Evolutionary conservation across 116 monocot genomes (phyloP).

Genomic region (Papilionanthe hybrid): DNA sequence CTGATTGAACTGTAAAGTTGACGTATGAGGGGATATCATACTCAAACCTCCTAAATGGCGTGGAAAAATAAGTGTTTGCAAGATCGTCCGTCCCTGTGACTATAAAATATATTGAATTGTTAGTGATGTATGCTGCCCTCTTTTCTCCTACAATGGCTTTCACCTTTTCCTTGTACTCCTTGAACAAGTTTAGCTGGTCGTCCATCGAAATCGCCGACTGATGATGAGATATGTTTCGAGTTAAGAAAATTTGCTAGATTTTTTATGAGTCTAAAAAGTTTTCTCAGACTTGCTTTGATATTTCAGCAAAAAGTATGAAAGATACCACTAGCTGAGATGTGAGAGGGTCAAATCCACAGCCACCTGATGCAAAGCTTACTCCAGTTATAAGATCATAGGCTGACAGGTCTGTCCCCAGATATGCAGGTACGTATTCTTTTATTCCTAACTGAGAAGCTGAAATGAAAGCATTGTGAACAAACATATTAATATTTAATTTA

Average conservation of each 20-base stretch:
- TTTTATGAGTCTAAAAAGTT: background rate
- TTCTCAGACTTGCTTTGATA: background rate
- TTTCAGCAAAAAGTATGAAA: background rate
- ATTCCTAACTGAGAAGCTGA: slow-evolving; percentile 23
- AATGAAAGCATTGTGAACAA: slow-evolving; percentile 1
- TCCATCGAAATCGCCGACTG: slow-evolving; percentile 58
- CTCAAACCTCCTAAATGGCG: slow-evolving; percentile 8
- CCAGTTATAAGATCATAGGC: slow-evolving; percentile 50
- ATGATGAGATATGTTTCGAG: background rate
- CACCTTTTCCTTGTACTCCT: slow-evolving; percentile 65
- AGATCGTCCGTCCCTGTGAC: slow-evolving; percentile 36
- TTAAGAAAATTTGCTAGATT: background rate
- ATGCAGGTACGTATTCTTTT: slow-evolving; percentile 47
- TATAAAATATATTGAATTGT: slow-evolving; percentile 34
- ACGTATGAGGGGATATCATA: slow-evolving; percentile 39
- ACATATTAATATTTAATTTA: background rate
- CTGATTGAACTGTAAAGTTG: slow-evolving; percentile 22
- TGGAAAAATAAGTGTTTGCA: slow-evolving; percentile 29
- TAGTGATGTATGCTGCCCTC: slow-evolving; percentile 36
- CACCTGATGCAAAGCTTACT: slow-evolving; percentile 68
- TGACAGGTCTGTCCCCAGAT: slow-evolving; percentile 30
- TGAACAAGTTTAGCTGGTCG: slow-evolving; percentile 55
- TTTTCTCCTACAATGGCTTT: slow-evolving; percentile 34
- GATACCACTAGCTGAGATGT: slow-evolving; percentile 39
- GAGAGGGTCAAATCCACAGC: slow-evolving; percentile 44